A percentile compares a stretch with the other conserved stretches of the same genome.
phyloP scores from a whole-genome alignment of 192 early-diverging fungal species.

The Funneliformis mosseae region DNA sequence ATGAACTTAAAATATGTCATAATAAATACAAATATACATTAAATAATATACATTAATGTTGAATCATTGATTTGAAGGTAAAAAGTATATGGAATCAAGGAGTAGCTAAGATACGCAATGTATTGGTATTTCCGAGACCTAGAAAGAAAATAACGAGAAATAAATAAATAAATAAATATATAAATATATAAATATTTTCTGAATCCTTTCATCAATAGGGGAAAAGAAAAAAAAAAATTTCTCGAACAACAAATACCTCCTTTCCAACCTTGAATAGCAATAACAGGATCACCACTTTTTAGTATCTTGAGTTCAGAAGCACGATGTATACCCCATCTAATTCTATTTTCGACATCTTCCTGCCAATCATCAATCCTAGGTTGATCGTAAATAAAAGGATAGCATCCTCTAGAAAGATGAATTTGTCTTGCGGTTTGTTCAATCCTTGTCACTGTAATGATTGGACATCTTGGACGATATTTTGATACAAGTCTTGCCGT shows the following conservation, averaged over 20 bases:
- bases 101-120: constrained; percentile 70
- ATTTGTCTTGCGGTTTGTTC: constrained; percentile 71
- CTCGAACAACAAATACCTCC: constrained; percentile 48
- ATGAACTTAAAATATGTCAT: too few species aligned
- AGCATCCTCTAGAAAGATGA: constrained; percentile 81
- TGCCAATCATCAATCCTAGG: constrained; percentile 65
- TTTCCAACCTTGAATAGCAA: constrained; percentile 84
- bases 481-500: constrained; percentile 90
- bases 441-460: constrained; percentile 89
- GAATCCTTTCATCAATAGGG: not conserved
- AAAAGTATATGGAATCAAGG: constrained; percentile 19
- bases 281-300: constrained; percentile 68
- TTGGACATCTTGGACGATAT: constrained; percentile 90
- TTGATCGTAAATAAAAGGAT: constrained; percentile 72
- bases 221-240: not conserved
- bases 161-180: not conserved
- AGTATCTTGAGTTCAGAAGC: constrained; percentile 69
- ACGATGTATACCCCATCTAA: constrained; percentile 77
- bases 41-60: too few species aligned
- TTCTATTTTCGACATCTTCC: constrained; percentile 77
- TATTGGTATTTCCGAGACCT: constrained; percentile 78
- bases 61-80: too few species aligned
- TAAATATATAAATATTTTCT: too few species aligned
- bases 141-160: not conserved
- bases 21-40: too few species aligned